These are phyloP conservation scores for Dalechampia spathulata DNA, from an alignment of 441 rosid genomes.

Conservation along the genomic window DNA sequence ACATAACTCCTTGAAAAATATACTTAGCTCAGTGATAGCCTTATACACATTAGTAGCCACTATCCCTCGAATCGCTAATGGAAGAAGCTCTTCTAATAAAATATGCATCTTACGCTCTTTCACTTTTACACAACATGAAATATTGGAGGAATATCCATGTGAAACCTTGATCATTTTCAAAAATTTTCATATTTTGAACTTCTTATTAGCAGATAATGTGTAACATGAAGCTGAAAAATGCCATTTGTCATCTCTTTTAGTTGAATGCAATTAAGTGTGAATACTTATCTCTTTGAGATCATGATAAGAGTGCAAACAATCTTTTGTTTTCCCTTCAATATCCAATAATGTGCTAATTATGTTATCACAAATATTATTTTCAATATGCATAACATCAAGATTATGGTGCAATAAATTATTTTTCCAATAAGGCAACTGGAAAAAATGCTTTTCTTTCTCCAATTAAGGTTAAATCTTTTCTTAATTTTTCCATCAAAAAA, in stretches of 20 bases:
- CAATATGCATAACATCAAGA: neutral
- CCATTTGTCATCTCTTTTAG: neutral
- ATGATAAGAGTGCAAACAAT: neutral
- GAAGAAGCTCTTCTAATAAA: neutral
- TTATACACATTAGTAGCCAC: neutral
- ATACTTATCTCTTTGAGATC: neutral
- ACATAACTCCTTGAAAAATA: neutral
- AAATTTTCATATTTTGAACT: neutral
- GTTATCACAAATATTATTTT: neutral
- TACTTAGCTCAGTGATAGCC: neutral
- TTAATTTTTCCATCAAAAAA: neutral
- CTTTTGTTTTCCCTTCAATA: neutral
- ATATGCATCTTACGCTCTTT: neutral
- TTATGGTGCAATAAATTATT: neutral
- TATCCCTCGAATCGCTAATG: neutral
- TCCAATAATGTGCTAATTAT: neutral
- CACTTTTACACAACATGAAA: neutral
- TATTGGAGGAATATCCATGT: neutral
- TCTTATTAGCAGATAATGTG: neutral
- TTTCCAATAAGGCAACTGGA: slow-evolving; percentile 4
- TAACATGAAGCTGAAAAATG: neutral
- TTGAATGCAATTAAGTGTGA: neutral
- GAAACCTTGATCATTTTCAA: neutral
- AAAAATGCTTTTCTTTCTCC: neutral
- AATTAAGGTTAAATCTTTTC: neutral